Evolutionary conservation across 176 grass and related monocot species (phyloP), one percentile per base, ranked within the genome.

Genomic region (Aegilops tauschii): DNA sequence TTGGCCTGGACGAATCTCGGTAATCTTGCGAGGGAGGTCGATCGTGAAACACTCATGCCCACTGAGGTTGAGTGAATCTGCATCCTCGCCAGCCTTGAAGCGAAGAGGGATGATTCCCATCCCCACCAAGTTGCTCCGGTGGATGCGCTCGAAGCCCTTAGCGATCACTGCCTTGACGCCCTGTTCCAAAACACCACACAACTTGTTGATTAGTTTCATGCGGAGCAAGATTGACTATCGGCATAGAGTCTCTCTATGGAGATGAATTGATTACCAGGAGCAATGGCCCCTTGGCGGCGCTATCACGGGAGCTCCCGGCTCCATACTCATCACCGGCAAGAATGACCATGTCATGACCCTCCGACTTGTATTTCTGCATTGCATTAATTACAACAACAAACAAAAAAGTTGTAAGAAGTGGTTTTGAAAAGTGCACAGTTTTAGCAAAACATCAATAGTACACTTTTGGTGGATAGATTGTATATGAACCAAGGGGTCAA

Each of bases 101-200:
- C 95, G 93, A 5, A 98, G 81, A 5, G 95, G 95, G 80, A 98
- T 85, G 30, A 98, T 98, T 59, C 95, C 95, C 95, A 98, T 98
- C 8, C 95, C 95, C 58, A 95, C 95, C 86, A 98, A 89, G 73
- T 98, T 98, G 61, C 95, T 98, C 71, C 95, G 81, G 52, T 98
- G 95, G 69, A 98, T 98, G 69, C 95, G 94, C 93, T 98, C 95
- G 14, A 98, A 98, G 59, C 95, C 95, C 89, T 98, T 98, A 17
- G 91, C 83, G 69, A 98, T 93, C 59, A 95, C 95, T 21, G 93
- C 93, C 91, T 93, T 98, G 28, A 98, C 93, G 77, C 95, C 95
- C 95, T 98, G 89, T 65, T 65, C 27, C 58, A 80, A 86, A 86
- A 14, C 49, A 86, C 10, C 58, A 29, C 11, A 85, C 8, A 23